phyloP scores from a whole-genome alignment of 129 eudicot species.

The Silybum marianum region DNA sequence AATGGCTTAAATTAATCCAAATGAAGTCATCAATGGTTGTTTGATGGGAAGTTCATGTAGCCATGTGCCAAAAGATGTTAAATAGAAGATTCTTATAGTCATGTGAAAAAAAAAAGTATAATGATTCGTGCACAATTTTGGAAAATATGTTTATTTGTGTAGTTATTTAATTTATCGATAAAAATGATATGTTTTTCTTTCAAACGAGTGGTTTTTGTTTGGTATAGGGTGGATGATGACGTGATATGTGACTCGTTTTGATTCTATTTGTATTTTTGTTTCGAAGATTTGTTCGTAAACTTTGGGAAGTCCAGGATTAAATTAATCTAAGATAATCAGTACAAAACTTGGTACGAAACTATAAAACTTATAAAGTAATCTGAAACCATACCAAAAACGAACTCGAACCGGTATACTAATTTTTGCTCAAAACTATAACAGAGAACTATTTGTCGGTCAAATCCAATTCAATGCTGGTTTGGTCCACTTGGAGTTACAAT shows the following conservation, averaged over 20 bases:
- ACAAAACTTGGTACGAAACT: too few species aligned
- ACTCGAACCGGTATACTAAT: too few species aligned
- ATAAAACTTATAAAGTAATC: too few species aligned
- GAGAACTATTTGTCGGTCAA: background rate
- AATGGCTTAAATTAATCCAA: slow-evolving; percentile 28
- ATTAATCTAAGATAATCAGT: background rate
- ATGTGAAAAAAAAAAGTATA: background rate
- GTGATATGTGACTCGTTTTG: background rate
- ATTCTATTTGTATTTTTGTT: too few species aligned
- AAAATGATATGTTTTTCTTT: background rate
- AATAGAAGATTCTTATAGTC: slow-evolving; percentile 29
- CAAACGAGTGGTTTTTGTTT: background rate
- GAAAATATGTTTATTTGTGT: background rate
- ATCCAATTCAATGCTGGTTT: background rate
- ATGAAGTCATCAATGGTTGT: background rate
- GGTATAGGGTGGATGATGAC: background rate
- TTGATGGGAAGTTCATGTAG: slow-evolving; percentile 10
- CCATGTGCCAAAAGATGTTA: slow-evolving; percentile 12
- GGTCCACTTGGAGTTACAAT: background rate
- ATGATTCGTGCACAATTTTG: background rate
- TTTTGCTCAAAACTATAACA: background rate
- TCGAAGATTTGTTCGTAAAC: background rate
- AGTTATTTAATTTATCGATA: background rate
- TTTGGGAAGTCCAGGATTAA: too few species aligned
- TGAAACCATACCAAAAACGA: background rate